Evolutionary conservation across 768 basidiomycete species (phyloP).

Genomic region (Kwoniella botswanensis): DNA sequence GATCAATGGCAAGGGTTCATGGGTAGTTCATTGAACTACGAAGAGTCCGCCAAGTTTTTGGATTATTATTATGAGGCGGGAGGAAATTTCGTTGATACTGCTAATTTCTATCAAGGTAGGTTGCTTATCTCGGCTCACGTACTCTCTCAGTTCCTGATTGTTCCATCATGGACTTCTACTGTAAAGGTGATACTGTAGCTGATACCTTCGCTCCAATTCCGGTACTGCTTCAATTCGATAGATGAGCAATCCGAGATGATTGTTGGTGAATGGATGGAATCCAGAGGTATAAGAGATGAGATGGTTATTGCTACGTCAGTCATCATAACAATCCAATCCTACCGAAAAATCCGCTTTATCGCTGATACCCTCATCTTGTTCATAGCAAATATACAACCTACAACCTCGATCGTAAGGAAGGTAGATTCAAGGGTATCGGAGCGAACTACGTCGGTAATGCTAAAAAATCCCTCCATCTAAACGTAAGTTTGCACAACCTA

Average conservation of each 20-base stretch:
- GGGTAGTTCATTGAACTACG: constrained; percentile 31
- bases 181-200: background rate
- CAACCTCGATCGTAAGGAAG: constrained; percentile 26
- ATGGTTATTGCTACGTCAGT: constrained; percentile 51
- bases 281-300: constrained; percentile 62
- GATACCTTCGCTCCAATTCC: background rate
- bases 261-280: constrained; percentile 64
- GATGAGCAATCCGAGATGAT: constrained; percentile 66
- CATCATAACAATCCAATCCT: background rate
- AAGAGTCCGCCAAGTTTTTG: constrained; percentile 60
- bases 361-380: background rate
- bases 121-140: background rate
- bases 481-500: constrained; percentile 51
- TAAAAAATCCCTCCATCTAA: constrained; percentile 61
- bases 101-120: constrained; percentile 30
- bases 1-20: constrained; percentile 57
- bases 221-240: background rate
- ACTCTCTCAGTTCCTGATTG: background rate
- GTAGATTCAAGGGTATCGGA: constrained; percentile 24
- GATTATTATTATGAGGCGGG: constrained; percentile 62
- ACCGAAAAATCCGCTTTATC: background rate
- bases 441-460: constrained; percentile 63
- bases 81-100: constrained; percentile 63
- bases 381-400: constrained; percentile 35
- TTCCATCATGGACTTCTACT: too few relatives aligned